Evolutionary conservation across 2,329 filamentous ascomycete genomes (phyloP).

Genomic region (Penicillium sp.): DNA sequence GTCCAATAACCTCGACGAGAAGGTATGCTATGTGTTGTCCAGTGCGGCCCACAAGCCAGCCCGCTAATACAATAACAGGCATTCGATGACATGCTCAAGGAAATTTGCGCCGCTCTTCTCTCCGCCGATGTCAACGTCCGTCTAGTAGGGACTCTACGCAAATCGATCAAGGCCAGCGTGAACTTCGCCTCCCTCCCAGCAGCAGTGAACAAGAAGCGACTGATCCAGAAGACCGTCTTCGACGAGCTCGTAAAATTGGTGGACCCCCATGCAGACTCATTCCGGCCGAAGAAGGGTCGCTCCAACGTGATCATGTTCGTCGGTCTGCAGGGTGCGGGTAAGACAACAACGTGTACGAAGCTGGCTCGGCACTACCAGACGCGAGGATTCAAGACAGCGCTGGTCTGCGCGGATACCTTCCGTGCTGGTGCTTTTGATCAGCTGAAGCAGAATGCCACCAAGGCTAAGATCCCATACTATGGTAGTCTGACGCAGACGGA

Average conservation of each 20-base stretch:
- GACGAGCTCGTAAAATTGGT: conserved; percentile 93
- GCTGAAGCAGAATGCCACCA: conserved; percentile 96
- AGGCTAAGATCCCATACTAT: conserved; percentile 98
- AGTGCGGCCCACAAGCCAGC: neutral
- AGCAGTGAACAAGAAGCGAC: conserved; percentile 92
- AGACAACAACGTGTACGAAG: conserved; percentile 97
- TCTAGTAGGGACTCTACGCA: conserved; percentile 80
- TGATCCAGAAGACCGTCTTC: conserved; percentile 96
- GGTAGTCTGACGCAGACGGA: conserved; percentile 94
- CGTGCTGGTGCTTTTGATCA: conserved; percentile 97
- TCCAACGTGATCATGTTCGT: conserved; percentile 99
- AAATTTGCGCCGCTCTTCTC: conserved; percentile 89
- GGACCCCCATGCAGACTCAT: conserved; percentile 87
- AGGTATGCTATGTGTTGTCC: conserved; percentile 47
- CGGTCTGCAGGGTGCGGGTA: conserved; percentile 91
- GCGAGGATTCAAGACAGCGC: conserved; percentile 79
- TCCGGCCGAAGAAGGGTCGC: conserved; percentile 93
- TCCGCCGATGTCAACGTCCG: conserved; percentile 96
- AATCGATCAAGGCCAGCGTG: conserved; percentile 80
- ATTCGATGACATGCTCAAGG: conserved; percentile 96
- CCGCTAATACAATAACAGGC: conserved; percentile 47
- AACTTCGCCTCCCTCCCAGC: conserved; percentile 90
- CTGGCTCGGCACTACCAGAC: conserved; percentile 90
- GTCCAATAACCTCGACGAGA: conserved; percentile 89
- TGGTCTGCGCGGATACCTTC: conserved; percentile 97